phyloP scores from a whole-genome alignment of 768 basidiomycete genomes.

The Naganishia vishniacii region DNA sequence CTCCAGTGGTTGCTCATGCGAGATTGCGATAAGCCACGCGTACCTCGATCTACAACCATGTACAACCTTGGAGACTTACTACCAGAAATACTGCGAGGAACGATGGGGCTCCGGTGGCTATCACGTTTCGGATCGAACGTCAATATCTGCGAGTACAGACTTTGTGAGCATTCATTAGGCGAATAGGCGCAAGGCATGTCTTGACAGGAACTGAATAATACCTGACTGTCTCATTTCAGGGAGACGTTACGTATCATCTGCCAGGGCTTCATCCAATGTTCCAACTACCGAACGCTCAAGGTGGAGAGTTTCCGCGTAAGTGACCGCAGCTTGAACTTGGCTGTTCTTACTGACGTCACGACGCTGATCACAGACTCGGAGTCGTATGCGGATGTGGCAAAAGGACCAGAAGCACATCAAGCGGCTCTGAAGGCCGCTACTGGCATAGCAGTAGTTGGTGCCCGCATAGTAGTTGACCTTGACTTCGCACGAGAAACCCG shows the following conservation, averaged over 20 bases:
- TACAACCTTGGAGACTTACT: slow-evolving; percentile 8
- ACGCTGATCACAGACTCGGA: not conserved
- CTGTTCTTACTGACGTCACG: too few species aligned
- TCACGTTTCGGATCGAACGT: not conserved
- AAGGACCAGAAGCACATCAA: slow-evolving; percentile 15
- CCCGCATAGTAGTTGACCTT: slow-evolving; percentile 6
- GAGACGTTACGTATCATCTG: slow-evolving; percentile 20
- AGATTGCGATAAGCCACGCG: not conserved
- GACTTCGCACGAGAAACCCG: slow-evolving; percentile 5
- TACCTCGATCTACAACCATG: slow-evolving; percentile 22
- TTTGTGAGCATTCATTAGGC: not conserved
- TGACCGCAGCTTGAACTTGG: not conserved
- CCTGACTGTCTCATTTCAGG: not conserved
- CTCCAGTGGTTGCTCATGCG: not conserved
- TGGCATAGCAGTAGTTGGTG: slow-evolving; percentile 21
- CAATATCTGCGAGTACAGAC: slow-evolving; percentile 20
- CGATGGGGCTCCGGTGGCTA: slow-evolving; percentile 14
- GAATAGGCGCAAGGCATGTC: too few species aligned
- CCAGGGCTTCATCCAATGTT: slow-evolving; percentile 24
- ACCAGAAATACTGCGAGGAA: slow-evolving; percentile 3
- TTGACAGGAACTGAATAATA: too few species aligned
- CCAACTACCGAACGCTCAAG: slow-evolving; percentile 11
- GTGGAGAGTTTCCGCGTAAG: slow-evolving; percentile 22
- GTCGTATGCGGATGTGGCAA: not conserved
- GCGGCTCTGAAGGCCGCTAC: slow-evolving; percentile 18